Percentiles rank a stretch among this genome's conserved stretches.
These are phyloP conservation scores for Xenosphaeropsis pyriputrescens DNA, from an alignment of 2,329 filamentous ascomycete genomes.

Conservation along the genomic window DNA sequence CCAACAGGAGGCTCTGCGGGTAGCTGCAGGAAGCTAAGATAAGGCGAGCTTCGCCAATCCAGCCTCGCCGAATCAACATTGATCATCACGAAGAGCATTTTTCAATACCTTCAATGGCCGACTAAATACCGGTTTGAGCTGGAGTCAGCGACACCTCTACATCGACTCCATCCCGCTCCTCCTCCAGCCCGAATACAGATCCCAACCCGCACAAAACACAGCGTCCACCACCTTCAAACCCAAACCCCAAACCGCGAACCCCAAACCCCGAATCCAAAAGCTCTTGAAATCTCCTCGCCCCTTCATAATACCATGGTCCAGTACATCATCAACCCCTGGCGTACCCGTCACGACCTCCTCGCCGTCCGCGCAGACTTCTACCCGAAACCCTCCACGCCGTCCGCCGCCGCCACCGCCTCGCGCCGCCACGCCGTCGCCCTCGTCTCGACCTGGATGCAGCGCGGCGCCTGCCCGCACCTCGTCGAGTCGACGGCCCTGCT, in stretches of 20 bases:
- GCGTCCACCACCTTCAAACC: no score
- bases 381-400: conserved; percentile 12
- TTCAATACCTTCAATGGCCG: background rate
- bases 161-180: no score
- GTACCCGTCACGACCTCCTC: conserved; percentile 49
- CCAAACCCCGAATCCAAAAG: background rate
- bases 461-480: conserved; percentile 62
- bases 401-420: conserved; percentile 7
- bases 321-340: conserved; percentile 64
- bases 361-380: conserved; percentile 52
- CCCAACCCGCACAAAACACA: no score
- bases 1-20: background rate
- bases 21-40: background rate
- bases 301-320: conserved; percentile 39
- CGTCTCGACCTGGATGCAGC: conserved; percentile 55
- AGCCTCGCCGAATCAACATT: no score
- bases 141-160: background rate
- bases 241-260: background rate
- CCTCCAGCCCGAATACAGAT: no score
- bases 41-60: background rate
- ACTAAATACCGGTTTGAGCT: background rate
- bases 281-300: background rate
- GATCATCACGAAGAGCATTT: background rate
- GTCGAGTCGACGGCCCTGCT: conserved; percentile 67
- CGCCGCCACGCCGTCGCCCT: conserved; percentile 37